These are phyloP conservation scores for Ceratobasidium sp. DNA, from an alignment of 1,284 basidiomycete species.

Conservation along the genomic window DNA sequence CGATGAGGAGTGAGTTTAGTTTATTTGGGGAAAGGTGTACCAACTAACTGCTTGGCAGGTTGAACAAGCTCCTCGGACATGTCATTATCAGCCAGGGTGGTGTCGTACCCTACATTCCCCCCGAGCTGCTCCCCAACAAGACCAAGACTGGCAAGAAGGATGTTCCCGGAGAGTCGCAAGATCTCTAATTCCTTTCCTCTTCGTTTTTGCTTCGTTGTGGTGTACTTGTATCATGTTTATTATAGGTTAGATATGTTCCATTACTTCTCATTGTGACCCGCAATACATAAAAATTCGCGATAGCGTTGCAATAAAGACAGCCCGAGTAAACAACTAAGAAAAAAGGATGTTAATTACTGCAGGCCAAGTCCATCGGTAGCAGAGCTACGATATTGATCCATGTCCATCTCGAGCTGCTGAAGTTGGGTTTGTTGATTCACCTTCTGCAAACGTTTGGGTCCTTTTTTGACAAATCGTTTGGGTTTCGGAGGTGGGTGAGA, in stretches of 20 bases:
- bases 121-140: slow-evolving; percentile 55
- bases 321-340: slow-evolving; percentile 19
- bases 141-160: slow-evolving; percentile 69
- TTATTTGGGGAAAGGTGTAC: slow-evolving; percentile 50
- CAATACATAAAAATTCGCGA: slow-evolving; percentile 19
- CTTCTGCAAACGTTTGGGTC: slow-evolving; percentile 40
- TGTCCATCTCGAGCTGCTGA: slow-evolving; percentile 39
- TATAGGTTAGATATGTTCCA: slow-evolving; percentile 34
- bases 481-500: slow-evolving; percentile 35
- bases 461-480: slow-evolving; percentile 41
- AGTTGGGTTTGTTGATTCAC: slow-evolving; percentile 19
- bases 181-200: slow-evolving; percentile 13
- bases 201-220: neutral
- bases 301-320: slow-evolving; percentile 9
- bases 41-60: slow-evolving; percentile 58
- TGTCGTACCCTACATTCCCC: slow-evolving; percentile 82
- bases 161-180: slow-evolving; percentile 39
- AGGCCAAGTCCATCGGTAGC: slow-evolving; percentile 31
- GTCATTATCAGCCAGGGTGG: slow-evolving; percentile 94
- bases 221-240: slow-evolving; percentile 45
- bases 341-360: neutral
- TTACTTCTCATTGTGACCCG: slow-evolving; percentile 12
- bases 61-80: slow-evolving; percentile 83
- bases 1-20: slow-evolving; percentile 77
- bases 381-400: slow-evolving; percentile 39